These are phyloP conservation scores for Asclepias syriaca DNA, from an alignment of 257 asterid genomes.

Conservation along the genomic window DNA sequence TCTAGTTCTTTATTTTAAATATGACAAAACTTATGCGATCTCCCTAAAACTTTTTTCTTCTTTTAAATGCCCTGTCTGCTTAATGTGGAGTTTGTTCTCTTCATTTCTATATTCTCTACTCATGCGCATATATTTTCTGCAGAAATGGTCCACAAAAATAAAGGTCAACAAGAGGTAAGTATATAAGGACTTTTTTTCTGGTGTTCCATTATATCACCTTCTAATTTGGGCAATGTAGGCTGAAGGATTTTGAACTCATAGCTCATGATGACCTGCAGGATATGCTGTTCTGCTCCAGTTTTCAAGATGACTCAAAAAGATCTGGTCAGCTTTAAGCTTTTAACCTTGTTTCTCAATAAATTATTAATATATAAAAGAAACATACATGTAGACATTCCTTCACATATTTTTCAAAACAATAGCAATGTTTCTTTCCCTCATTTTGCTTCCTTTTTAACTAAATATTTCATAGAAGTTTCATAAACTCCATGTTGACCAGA, in stretches of 20 bases:
- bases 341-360: neutral
- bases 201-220: constrained; percentile 10
- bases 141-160: constrained; percentile 53
- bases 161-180: constrained; percentile 51
- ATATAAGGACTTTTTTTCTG: neutral
- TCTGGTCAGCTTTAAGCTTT: constrained; percentile 42
- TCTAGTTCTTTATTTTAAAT: neutral
- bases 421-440: neutral
- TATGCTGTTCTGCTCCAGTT: constrained; percentile 49
- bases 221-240: neutral
- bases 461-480: neutral
- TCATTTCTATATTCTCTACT: constrained; percentile 20
- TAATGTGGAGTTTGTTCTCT: neutral
- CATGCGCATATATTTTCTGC: constrained; percentile 33
- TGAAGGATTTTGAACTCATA: constrained; percentile 9
- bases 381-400: neutral
- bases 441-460: neutral
- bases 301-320: constrained; percentile 53
- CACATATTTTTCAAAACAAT: neutral
- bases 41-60: neutral
- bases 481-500: neutral
- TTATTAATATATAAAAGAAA: neutral
- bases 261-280: constrained; percentile 44
- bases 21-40: neutral
- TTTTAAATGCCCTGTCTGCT: neutral